These are phyloP conservation scores for Monosporozyma aerobia DNA, from an alignment of 805 yeast species.

Conservation along the genomic window DNA sequence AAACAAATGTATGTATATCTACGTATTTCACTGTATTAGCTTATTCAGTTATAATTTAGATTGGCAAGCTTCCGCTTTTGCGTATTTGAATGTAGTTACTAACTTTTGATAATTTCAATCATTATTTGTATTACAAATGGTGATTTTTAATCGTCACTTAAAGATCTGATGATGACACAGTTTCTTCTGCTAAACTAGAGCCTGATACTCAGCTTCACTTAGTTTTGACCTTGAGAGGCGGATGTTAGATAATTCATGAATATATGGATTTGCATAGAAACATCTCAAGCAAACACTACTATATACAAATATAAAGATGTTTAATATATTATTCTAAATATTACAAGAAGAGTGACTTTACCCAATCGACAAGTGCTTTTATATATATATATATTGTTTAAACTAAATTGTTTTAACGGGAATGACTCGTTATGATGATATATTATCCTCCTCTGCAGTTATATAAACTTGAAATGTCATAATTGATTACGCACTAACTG, in stretches of 20 bases:
- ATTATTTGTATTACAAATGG: neutral
- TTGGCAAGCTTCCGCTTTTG: no score
- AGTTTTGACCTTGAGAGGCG: conserved; percentile 90
- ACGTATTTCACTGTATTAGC: neutral
- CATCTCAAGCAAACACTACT: neutral
- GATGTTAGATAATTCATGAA: conserved; percentile 28
- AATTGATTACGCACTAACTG: no score
- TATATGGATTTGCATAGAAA: neutral
- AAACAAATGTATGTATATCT: conserved; percentile 63
- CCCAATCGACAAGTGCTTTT: no score
- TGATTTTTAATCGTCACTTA: neutral
- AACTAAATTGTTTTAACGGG: no score
- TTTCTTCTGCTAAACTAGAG: conserved; percentile 61
- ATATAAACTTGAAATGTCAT: no score
- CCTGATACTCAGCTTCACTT: conserved; percentile 86
- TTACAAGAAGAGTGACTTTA: neutral
- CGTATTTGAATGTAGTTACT: neutral
- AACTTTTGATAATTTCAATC: neutral
- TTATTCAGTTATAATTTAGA: no score
- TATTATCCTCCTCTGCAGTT: no score
- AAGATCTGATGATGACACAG: conserved; percentile 64
- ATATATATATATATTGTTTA: no score
- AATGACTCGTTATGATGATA: no score
- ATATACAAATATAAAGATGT: neutral
- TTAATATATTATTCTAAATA: neutral